Evolutionary conservation across 2,329 filamentous ascomycete genomes (phyloP).

Genomic region (Didymosphaeria variabile): DNA sequence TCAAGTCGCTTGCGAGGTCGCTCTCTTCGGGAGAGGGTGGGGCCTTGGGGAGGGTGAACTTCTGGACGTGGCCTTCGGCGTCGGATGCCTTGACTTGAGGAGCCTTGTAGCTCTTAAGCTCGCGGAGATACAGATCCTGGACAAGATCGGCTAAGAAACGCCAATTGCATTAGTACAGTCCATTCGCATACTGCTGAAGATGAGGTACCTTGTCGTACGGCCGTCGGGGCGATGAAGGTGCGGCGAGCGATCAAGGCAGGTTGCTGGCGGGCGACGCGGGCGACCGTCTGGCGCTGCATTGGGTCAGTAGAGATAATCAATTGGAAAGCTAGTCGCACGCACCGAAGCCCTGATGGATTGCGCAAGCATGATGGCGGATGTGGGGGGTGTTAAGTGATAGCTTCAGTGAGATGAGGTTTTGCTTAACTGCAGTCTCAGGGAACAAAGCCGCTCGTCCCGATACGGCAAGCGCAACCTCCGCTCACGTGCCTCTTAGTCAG

Average conservation of each 20-base stretch:
- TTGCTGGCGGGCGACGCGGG: slow-evolving; percentile 68
- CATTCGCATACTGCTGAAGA: slow-evolving; percentile 32
- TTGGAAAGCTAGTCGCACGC: slow-evolving; percentile 37
- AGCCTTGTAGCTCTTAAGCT: slow-evolving; percentile 95
- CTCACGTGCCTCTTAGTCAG: slow-evolving; percentile 10
- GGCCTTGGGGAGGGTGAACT: slow-evolving; percentile 80
- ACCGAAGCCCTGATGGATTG: slow-evolving; percentile 70
- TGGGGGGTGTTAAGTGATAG: slow-evolving; percentile 23
- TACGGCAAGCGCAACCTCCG: slow-evolving; percentile 25
- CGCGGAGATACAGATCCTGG: slow-evolving; percentile 96
- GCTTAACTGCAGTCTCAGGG: slow-evolving; percentile 16
- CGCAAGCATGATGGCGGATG: slow-evolving; percentile 62
- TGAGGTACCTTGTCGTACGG: slow-evolving; percentile 68
- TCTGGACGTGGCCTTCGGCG: slow-evolving; percentile 88
- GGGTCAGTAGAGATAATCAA: slow-evolving; percentile 36
- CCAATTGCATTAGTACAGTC: slow-evolving; percentile 45
- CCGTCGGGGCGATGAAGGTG: slow-evolving; percentile 69
- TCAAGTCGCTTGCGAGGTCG: slow-evolving; percentile 89
- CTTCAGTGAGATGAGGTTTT: too few relatives aligned
- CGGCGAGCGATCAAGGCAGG: slow-evolving; percentile 64
- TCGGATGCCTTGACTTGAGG: slow-evolving; percentile 84
- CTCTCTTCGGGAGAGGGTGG: slow-evolving; percentile 92
- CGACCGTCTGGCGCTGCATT: slow-evolving; percentile 67
- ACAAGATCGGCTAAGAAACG: slow-evolving; percentile 82
- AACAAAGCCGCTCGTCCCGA: slow-evolving; percentile 32